phyloP scores from a whole-genome alignment of 176 grass and related monocot species.

The Puya raimondii region DNA sequence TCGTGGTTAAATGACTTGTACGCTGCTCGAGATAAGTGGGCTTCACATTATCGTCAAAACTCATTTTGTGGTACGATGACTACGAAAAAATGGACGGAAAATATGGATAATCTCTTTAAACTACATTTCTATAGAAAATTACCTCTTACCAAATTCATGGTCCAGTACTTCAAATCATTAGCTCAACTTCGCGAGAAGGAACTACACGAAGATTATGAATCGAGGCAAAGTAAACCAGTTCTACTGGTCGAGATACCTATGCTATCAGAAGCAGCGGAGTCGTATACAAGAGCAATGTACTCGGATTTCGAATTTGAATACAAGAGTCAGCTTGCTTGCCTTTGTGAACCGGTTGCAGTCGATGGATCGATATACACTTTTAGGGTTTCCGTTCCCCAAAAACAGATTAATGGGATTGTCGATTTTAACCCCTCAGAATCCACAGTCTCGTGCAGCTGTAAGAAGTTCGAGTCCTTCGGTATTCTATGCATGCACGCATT shows the following conservation, averaged over 20 bases:
- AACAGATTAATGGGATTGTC: conserved; percentile 21
- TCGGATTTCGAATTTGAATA: conserved; percentile 37
- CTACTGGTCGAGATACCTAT: conserved; percentile 38
- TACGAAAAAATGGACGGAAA: conserved; percentile 28
- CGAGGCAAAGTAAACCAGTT: conserved; percentile 22
- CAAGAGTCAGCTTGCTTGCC: conserved; percentile 43
- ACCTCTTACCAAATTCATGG: conserved; percentile 35
- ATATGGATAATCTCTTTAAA: conserved; percentile 41
- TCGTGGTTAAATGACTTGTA: conserved; percentile 38
- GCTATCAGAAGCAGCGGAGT: conserved; percentile 35
- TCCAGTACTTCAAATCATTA: conserved; percentile 33
- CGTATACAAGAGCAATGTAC: conserved; percentile 29
- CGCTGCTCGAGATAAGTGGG: conserved; percentile 24
- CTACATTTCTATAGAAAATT: conserved; percentile 34
- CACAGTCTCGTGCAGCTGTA: conserved; percentile 37
- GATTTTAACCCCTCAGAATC: conserved; percentile 21
- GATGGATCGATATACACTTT: conserved; percentile 26
- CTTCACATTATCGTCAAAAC: conserved; percentile 14
- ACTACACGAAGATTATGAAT: conserved; percentile 30
- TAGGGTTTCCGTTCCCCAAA: conserved; percentile 35
- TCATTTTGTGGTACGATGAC: conserved; percentile 28
- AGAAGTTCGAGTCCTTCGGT: conserved; percentile 40
- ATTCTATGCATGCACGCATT: conserved; percentile 46
- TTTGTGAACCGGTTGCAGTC: conserved; percentile 26
- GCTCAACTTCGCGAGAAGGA: conserved; percentile 35